phyloP scores from a whole-genome alignment of 2,329 filamentous ascomycete species.

The Penicillium hesseltinei region DNA sequence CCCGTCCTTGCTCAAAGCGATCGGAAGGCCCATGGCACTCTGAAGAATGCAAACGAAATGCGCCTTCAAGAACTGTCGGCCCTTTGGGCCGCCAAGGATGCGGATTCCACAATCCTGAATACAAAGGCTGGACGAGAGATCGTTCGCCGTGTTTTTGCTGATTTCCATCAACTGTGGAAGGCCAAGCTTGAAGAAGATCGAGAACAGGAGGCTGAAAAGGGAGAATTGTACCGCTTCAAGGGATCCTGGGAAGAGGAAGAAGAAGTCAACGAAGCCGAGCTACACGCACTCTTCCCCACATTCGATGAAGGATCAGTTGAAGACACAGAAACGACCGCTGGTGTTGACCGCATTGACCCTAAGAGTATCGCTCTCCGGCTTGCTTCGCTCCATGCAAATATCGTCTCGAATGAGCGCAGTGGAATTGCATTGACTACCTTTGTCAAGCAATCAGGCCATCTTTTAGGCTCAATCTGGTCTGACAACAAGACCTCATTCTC shows the following conservation, averaged over 20 bases:
- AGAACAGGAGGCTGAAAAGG: conserved; percentile 68
- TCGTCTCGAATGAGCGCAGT: conserved; percentile 37
- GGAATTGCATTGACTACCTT: conserved; percentile 33
- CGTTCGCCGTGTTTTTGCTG: conserved; percentile 66
- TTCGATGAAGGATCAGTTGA: conserved; percentile 59
- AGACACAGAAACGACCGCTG: conserved; percentile 26
- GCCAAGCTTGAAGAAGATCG: conserved; percentile 73
- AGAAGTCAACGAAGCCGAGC: conserved; percentile 69
- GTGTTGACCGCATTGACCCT: conserved; percentile 40
- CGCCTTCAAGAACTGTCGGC: conserved; percentile 40
- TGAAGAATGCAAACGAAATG: conserved; percentile 33
- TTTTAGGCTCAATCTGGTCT: conserved; percentile 38
- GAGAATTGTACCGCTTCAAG: conserved; percentile 78
- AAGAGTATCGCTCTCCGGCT: conserved; percentile 61
- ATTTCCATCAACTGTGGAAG: conserved; percentile 78
- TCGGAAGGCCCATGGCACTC: conserved; percentile 7
- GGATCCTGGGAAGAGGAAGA: conserved; percentile 76
- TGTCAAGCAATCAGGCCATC: conserved; percentile 34
- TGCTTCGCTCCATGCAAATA: conserved; percentile 57
- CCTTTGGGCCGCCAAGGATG: conserved; percentile 35
- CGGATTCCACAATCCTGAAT: conserved; percentile 39
- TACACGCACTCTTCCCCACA: conserved; percentile 77
- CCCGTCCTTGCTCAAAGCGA: conserved; percentile 16
- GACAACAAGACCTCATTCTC: conserved; percentile 24
- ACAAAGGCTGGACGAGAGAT: conserved; percentile 48